A percentile compares a stretch with the other conserved stretches of the same genome.
phyloP scores from a whole-genome alignment of 2,329 filamentous ascomycete genomes.

The Elsinoe perseae region DNA sequence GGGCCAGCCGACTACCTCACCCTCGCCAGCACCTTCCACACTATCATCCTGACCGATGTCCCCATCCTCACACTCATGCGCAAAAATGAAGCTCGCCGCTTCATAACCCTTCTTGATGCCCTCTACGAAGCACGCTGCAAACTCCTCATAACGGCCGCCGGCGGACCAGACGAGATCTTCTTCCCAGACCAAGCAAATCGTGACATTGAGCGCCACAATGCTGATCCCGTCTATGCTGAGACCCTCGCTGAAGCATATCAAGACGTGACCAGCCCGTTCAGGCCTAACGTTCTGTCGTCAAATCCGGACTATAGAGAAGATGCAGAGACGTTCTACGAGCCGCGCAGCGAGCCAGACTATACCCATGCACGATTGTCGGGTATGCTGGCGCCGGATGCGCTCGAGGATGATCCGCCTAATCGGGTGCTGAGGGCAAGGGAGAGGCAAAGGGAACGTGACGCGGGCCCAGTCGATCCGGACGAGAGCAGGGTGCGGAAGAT shows the following conservation, averaged over 20 bases:
- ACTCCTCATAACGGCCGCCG: constrained; percentile 59
- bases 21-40: constrained; percentile 71
- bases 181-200: constrained; percentile 47
- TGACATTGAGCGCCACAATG: constrained; percentile 18
- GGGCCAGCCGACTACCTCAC: constrained; percentile 79
- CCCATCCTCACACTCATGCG: constrained; percentile 58
- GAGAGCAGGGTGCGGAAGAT: constrained; percentile 25
- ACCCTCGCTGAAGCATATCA: constrained; percentile 69
- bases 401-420: constrained; percentile 46
- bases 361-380: constrained; percentile 31
- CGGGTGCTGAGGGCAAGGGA: constrained; percentile 28
- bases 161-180: constrained; percentile 65
- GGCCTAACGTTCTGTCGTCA: constrained; percentile 68
- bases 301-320: constrained; percentile 30
- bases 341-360: constrained; percentile 29
- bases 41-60: constrained; percentile 63
- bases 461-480: constrained; percentile 17
- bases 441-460: constrained; percentile 13
- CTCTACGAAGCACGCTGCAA: constrained; percentile 77
- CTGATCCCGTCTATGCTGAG: constrained; percentile 55
- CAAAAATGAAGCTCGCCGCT: constrained; percentile 73
- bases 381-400: constrained; percentile 36
- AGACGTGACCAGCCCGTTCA: constrained; percentile 66
- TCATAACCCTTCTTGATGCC: constrained; percentile 74
- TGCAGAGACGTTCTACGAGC: constrained; percentile 13